Conservation (phyloP, 2,329 filamentous ascomycete genomes). For the Sclerotinia nivalis region DNA sequence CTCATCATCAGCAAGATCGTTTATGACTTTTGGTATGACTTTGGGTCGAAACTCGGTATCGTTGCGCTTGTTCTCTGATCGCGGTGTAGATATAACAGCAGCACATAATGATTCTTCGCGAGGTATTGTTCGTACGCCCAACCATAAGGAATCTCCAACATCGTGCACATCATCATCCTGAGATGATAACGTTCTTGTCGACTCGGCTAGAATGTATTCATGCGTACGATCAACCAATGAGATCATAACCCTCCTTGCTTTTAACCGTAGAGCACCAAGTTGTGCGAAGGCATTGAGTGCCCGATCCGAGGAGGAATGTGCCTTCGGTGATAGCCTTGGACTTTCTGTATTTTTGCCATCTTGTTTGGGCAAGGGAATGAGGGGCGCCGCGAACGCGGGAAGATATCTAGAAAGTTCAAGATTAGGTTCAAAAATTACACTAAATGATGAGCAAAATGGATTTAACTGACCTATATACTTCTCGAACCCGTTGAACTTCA, state of each 20-base stretch:
- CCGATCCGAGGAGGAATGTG: slow-evolving; percentile 44
- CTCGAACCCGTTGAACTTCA: slow-evolving; percentile 19
- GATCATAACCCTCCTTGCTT: slow-evolving; percentile 49
- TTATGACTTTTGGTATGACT: slow-evolving; percentile 21
- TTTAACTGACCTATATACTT: slow-evolving; percentile 16
- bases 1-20: slow-evolving; percentile 25
- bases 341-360: not conserved
- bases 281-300: slow-evolving; percentile 50
- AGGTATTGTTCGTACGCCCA: slow-evolving; percentile 19
- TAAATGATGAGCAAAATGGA: not conserved
- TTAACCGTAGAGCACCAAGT: slow-evolving; percentile 50
- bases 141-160: slow-evolving; percentile 17
- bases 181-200: slow-evolving; percentile 45
- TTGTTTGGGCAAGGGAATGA: not conserved
- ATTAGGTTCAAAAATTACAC: not conserved
- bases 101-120: slow-evolving; percentile 33
- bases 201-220: slow-evolving; percentile 43
- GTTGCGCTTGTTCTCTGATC: not conserved
- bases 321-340: not conserved
- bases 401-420: slow-evolving; percentile 1
- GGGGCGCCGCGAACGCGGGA: slow-evolving; percentile 8
- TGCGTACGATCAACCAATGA: slow-evolving; percentile 40
- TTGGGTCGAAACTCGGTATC: slow-evolving; percentile 4
- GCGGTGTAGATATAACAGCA: slow-evolving; percentile 23
- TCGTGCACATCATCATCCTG: slow-evolving; percentile 33